phyloP scores from a whole-genome alignment of 345 rosid species.

The Hibiscus syriacus region DNA sequence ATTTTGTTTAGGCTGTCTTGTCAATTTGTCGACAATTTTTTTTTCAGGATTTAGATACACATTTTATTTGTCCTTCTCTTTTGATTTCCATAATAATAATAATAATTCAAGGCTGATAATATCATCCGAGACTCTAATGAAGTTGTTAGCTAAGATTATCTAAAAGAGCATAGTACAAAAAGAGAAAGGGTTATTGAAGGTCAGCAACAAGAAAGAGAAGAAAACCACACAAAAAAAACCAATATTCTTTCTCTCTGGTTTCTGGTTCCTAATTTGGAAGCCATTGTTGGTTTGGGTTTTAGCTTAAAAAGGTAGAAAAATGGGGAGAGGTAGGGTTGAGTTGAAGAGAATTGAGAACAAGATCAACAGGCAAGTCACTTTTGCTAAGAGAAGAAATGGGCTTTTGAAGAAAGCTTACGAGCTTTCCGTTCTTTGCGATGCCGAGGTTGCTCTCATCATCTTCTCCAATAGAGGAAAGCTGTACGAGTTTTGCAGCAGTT shows the following conservation, averaged over 20 bases:
- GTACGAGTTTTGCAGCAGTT: slow-evolving; percentile 98
- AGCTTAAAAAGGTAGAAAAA: slow-evolving; percentile 14
- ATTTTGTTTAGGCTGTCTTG: background rate
- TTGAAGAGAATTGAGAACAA: slow-evolving; percentile 98
- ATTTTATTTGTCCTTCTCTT: too few species aligned
- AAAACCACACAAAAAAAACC: background rate
- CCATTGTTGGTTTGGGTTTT: background rate
- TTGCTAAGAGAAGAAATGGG: slow-evolving; percentile 97
- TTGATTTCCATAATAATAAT: too few species aligned
- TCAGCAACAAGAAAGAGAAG: background rate
- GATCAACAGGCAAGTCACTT: slow-evolving; percentile 97
- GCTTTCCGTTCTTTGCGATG: slow-evolving; percentile 97
- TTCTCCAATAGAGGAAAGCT: slow-evolving; percentile 97
- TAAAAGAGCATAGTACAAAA: background rate
- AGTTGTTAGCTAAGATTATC: slow-evolving; percentile 2
- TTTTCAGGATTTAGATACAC: too few species aligned
- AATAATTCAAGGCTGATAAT: too few species aligned
- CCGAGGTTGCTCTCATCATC: slow-evolving; percentile 98
- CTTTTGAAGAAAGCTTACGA: slow-evolving; percentile 97
- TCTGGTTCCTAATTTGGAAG: background rate
- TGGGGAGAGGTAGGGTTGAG: slow-evolving; percentile 99
- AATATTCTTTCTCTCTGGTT: background rate
- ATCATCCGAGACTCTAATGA: too few species aligned
- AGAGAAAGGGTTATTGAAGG: background rate
- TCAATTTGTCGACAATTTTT: too few species aligned